Base-by-base conservation (phyloP, 2,329 filamentous ascomycete species). In the Xylaria sp. region DNA sequence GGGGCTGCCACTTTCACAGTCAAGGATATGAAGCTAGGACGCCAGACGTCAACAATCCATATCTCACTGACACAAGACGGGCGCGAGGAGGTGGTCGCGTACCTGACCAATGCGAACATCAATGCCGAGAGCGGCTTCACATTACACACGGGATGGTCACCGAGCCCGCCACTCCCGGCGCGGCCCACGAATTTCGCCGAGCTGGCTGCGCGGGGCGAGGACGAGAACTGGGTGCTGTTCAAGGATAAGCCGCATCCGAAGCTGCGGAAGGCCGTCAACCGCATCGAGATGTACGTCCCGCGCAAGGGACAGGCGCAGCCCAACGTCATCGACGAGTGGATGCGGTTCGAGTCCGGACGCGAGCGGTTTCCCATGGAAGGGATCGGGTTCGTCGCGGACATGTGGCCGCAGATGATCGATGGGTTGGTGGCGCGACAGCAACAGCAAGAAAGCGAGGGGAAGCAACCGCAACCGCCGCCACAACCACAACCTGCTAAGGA, bases 81-180 rank as follows among this genome's bases (percentile, higher is more conserved):
- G 0, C 86, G 89, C 62, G 85, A 89, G 73, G 90, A 90, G 76
- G 85, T 92, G 25, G 84, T 90, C 46, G 87, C 84, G 15, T 91
- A 91, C 77, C 83, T 91, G 69, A 92, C 89, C 7, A 86, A 92
- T 70, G 85, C 86, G 25, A 90, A 92, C 71, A 84, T 92, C 54
- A 74, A 80, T 1, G 83, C 83, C 1, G 90, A 92, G 76, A 78
- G 81, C 3, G 91, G 91, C 9, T 8, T 87, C 86, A 72, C 77
- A 8, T 62, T 78, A 25, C 60, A 81, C 18, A 91, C 89, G 0
- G 78, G 81, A 20, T 92, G 88, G 81, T 77, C 80, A 5, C 80
- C 89, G 7, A 61, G 76, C 25, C 81, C 81, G 10, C 66, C 76
- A 28, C 81, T 80, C 5, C 66, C 77, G 25, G 76, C 80, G 1